Conservation (phyloP, 1,139 yeast genomes). For the Scheffersomyces quercinus region DNA sequence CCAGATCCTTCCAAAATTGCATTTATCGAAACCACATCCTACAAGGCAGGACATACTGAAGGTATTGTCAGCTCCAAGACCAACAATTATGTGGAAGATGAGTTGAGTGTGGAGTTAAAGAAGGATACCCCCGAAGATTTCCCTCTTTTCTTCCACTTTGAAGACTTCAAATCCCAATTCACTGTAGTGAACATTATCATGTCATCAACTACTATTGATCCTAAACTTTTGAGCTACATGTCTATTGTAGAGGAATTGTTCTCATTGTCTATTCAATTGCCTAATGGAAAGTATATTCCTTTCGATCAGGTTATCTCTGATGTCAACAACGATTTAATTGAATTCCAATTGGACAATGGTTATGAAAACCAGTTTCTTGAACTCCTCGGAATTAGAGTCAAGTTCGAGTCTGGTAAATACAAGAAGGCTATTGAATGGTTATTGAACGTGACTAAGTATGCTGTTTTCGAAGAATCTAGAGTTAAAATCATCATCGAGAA, state of each 20-base stretch:
- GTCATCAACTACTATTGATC: constrained; percentile 63
- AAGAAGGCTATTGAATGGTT: constrained; percentile 75
- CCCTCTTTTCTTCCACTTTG: constrained; percentile 77
- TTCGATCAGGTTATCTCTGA: constrained; percentile 75
- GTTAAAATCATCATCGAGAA: constrained; percentile 73
- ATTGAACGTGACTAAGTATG: constrained; percentile 58
- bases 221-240: constrained; percentile 61
- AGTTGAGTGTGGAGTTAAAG: constrained; percentile 28
- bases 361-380: constrained; percentile 66
- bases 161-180: constrained; percentile 78
- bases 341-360: constrained; percentile 55
- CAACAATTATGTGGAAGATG: constrained; percentile 21
- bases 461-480: constrained; percentile 73
- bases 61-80: constrained; percentile 9
- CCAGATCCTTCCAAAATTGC: constrained; percentile 78
- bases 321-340: constrained; percentile 73
- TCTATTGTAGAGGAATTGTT: constrained; percentile 66
- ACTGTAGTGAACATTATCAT: constrained; percentile 67
- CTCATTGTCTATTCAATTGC: constrained; percentile 68
- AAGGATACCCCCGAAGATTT: constrained; percentile 46
- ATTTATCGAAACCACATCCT: constrained; percentile 70
- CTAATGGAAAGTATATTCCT: constrained; percentile 54
- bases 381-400: constrained; percentile 58
- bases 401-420: constrained; percentile 66
- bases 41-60: constrained; percentile 45